Evolutionary conservation across 768 basidiomycete genomes (phyloP).

Genomic region (Mycena epipterygia): DNA sequence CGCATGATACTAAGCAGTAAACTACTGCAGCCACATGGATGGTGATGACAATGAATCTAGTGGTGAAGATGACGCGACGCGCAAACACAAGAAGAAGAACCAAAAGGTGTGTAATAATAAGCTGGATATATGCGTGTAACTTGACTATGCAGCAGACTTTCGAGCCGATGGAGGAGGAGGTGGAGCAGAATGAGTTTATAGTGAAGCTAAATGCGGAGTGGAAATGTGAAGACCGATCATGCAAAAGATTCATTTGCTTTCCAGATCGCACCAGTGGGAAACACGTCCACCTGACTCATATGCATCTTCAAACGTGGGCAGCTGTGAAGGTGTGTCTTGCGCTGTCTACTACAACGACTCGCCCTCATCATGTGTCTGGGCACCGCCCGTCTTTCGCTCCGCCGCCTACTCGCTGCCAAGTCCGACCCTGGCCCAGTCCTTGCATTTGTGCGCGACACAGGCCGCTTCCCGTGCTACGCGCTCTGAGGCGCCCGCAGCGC

Average conservation of each 20-base stretch:
- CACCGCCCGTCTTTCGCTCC: too few species aligned
- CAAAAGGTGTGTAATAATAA: not conserved
- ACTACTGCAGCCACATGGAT: not conserved
- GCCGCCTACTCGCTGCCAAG: too few species aligned
- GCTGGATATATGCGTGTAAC: not conserved
- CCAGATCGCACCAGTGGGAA: not conserved
- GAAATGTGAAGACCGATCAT: not conserved
- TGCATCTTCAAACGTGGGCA: not conserved
- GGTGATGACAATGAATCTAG: not conserved
- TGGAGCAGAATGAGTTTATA: not conserved
- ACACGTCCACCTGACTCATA: not conserved
- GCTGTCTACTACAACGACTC: too few species aligned
- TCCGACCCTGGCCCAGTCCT: too few species aligned
- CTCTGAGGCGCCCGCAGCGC: too few species aligned
- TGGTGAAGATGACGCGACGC: not conserved
- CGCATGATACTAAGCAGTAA: not conserved
- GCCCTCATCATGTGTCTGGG: too few species aligned
- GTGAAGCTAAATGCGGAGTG: not conserved
- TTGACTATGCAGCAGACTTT: not conserved
- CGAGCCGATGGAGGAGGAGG: not conserved
- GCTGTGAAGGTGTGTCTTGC: not conserved
- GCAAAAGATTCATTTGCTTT: not conserved
- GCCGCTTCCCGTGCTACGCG: too few species aligned
- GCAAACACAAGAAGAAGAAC: not conserved
- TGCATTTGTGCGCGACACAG: too few species aligned